phyloP scores from a whole-genome alignment of 441 rosid species.

The Adansonia madagascariensis region DNA sequence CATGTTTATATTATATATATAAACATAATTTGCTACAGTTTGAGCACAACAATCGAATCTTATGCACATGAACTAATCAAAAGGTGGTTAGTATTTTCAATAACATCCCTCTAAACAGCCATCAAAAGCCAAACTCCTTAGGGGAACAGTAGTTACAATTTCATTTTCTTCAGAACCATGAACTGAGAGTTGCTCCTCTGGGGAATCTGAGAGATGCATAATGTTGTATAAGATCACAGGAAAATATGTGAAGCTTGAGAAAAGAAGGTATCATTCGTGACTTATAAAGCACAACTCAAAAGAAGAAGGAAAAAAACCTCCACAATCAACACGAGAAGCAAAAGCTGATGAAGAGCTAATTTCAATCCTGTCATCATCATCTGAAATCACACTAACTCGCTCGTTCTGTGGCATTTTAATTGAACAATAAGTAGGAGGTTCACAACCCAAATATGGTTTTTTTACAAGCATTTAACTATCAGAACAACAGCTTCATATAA shows the following conservation, averaged over 20 bases:
- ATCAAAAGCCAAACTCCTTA: background rate
- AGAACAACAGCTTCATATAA: constrained; percentile 13
- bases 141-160: constrained; percentile 38
- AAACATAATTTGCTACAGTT: background rate
- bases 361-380: constrained; percentile 40
- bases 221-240: constrained; percentile 25
- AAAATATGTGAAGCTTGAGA: constrained; percentile 22
- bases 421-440: constrained; percentile 23
- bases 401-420: constrained; percentile 46
- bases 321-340: constrained; percentile 31
- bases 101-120: background rate
- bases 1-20: too few species aligned
- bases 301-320: constrained; percentile 36
- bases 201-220: constrained; percentile 39
- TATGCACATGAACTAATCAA: background rate
- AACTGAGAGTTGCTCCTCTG: constrained; percentile 39
- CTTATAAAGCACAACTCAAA: constrained; percentile 5
- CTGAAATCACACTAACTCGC: constrained; percentile 37
- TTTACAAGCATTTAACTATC: background rate
- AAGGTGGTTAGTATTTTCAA: background rate
- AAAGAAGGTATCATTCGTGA: constrained; percentile 18
- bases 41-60: background rate
- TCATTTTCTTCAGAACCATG: constrained; percentile 36
- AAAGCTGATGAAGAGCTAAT: constrained; percentile 34
- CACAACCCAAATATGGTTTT: background rate